A percentile compares a stretch with the other conserved stretches of the same genome.
Conservation (phyloP, 2,329 filamentous ascomycete genomes). For the Pseudogymnoascus sp. region DNA sequence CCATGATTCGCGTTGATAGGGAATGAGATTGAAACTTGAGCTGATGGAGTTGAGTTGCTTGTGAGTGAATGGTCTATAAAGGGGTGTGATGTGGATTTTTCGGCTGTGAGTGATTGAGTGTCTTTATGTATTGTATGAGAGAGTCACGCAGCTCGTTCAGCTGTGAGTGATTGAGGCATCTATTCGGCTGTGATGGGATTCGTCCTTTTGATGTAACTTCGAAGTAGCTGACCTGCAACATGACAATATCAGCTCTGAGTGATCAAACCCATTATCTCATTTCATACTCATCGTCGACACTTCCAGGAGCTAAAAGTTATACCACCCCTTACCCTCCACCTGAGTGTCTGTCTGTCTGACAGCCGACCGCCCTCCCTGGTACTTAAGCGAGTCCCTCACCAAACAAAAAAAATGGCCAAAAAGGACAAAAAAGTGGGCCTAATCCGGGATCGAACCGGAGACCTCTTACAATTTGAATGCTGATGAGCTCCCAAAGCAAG, state of each 20-base stretch:
- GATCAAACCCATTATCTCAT: background rate
- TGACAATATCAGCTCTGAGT: background rate
- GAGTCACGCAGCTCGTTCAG: background rate
- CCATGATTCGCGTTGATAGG: background rate
- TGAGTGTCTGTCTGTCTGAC: background rate
- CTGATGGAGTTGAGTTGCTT: background rate
- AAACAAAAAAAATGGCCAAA: background rate
- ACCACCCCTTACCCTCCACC: background rate
- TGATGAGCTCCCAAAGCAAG: background rate
- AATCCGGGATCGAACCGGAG: slow-evolving; percentile 6
- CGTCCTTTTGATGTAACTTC: background rate
- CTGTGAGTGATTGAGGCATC: too few species aligned
- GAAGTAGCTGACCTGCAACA: background rate
- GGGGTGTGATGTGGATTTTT: background rate
- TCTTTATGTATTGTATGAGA: background rate
- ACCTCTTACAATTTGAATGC: slow-evolving; percentile 5
- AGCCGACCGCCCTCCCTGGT: background rate
- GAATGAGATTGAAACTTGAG: background rate
- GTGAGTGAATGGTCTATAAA: background rate
- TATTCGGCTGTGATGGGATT: background rate
- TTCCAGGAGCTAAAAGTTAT: background rate
- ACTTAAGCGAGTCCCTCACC: background rate
- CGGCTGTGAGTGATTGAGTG: background rate
- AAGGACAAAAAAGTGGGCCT: background rate
- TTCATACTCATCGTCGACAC: background rate